phyloP scores from a whole-genome alignment of 352 stramenopile species.

The Phytophthora pisi region DNA sequence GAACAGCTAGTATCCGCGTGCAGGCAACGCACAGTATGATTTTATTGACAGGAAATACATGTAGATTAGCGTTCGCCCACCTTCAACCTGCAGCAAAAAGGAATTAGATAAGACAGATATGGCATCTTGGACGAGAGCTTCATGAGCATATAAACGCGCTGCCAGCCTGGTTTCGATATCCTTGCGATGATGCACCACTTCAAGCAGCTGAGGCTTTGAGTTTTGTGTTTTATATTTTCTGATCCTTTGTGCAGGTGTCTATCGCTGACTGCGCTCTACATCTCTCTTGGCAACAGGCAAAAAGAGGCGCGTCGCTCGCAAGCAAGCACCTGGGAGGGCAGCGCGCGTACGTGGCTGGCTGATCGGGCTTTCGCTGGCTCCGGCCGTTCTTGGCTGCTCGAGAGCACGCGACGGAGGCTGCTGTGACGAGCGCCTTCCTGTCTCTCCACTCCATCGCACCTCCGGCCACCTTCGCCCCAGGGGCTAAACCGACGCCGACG shows the following conservation, averaged over 20 bases:
- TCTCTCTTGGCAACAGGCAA: constrained; percentile 3
- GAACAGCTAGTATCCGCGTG: constrained; percentile 3
- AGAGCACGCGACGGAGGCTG: constrained; percentile 21
- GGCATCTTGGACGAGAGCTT: background rate
- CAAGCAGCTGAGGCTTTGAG: background rate
- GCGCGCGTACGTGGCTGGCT: constrained; percentile 2
- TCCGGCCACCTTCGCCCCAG: constrained; percentile 3
- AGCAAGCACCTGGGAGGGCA: constrained; percentile 27
- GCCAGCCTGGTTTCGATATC: constrained; percentile 3
- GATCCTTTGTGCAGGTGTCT: constrained; percentile 21
- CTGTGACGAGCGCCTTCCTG: constrained; percentile 28
- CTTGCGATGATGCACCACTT: background rate
- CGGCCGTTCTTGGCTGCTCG: constrained; percentile 4
- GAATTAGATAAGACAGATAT: no score
- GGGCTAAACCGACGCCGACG: background rate
- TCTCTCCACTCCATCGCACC: constrained; percentile 9
- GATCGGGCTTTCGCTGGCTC: constrained; percentile 3
- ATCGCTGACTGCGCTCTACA: constrained; percentile 27
- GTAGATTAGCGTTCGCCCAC: constrained; percentile 30
- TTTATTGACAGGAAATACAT: constrained; percentile 36
- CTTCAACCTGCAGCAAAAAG: background rate
- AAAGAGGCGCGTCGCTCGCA: constrained; percentile 23
- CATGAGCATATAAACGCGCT: background rate
- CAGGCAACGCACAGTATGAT: constrained; percentile 19
- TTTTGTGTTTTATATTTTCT: constrained; percentile 32